Evolutionary conservation across 768 basidiomycete species (phyloP).

Genomic region (Mycena haematopus): DNA sequence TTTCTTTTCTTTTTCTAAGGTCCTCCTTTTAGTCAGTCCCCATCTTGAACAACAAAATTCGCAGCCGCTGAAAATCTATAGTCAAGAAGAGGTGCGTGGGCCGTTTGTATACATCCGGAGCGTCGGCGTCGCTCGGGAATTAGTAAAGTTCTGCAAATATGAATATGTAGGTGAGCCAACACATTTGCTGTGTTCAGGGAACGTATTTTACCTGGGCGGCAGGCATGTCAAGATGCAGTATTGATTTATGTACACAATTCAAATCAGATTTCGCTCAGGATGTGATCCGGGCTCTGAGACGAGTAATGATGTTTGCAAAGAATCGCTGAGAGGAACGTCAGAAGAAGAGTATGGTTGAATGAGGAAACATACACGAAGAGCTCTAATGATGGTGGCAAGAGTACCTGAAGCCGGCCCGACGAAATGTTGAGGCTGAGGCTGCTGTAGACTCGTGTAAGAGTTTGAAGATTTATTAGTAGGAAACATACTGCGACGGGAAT

Average conservation of each 20-base stretch:
- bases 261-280: not conserved
- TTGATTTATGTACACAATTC: not conserved
- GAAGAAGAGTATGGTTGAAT: not conserved
- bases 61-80: not conserved
- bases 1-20: not conserved
- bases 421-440: not conserved
- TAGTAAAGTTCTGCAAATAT: not conserved
- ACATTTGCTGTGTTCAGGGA: not conserved
- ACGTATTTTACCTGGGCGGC: not conserved
- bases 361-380: not conserved
- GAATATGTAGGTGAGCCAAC: not conserved
- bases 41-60: not conserved
- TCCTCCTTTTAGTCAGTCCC: not conserved
- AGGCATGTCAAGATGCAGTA: not conserved
- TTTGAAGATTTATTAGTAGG: not conserved
- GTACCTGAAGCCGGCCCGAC: not conserved
- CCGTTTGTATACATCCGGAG: not conserved
- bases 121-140: not conserved
- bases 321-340: conserved; percentile 1
- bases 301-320: not conserved
- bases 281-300: not conserved
- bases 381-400: not conserved
- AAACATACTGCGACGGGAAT: not conserved
- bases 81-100: not conserved
- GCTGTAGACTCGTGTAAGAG: not conserved